These are phyloP conservation scores for Strigomonas galati DNA, from an alignment of 208 protist species.

Conservation along the genomic window DNA sequence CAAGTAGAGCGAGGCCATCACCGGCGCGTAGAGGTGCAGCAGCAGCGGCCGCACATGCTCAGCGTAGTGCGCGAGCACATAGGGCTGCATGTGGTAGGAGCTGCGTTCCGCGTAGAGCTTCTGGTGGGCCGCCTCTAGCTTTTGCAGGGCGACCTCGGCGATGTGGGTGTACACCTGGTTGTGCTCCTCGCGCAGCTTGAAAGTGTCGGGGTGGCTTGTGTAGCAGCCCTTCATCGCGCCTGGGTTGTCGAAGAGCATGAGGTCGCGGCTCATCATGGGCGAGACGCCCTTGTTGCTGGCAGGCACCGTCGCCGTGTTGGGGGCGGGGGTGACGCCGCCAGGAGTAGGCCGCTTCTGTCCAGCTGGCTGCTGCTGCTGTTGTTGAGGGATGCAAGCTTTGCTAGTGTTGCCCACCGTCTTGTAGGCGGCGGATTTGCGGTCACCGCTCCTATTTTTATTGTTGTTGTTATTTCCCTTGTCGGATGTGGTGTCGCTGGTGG, in stretches of 20 bases:
- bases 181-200: slow-evolving; percentile 53
- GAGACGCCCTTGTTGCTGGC: neutral
- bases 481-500: too few relatives aligned
- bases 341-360: too few relatives aligned
- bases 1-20: slow-evolving; percentile 69
- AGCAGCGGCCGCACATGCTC: slow-evolving; percentile 81
- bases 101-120: slow-evolving; percentile 33
- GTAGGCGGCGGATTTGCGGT: too few relatives aligned
- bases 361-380: too few relatives aligned
- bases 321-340: too few relatives aligned
- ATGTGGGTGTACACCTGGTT: slow-evolving; percentile 48
- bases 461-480: too few relatives aligned
- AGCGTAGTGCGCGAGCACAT: slow-evolving; percentile 77
- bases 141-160: slow-evolving; percentile 37
- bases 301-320: neutral
- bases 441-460: too few relatives aligned
- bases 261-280: neutral
- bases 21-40: slow-evolving; percentile 53
- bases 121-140: slow-evolving; percentile 64
- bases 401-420: too few relatives aligned
- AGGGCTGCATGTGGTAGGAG: slow-evolving; percentile 58
- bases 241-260: slow-evolving; percentile 32
- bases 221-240: too few relatives aligned
- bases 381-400: too few relatives aligned
- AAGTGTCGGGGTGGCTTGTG: slow-evolving; percentile 20